Evolutionary conservation across 1,284 basidiomycete species (phyloP).

Genomic region (Ustilago tritici): DNA sequence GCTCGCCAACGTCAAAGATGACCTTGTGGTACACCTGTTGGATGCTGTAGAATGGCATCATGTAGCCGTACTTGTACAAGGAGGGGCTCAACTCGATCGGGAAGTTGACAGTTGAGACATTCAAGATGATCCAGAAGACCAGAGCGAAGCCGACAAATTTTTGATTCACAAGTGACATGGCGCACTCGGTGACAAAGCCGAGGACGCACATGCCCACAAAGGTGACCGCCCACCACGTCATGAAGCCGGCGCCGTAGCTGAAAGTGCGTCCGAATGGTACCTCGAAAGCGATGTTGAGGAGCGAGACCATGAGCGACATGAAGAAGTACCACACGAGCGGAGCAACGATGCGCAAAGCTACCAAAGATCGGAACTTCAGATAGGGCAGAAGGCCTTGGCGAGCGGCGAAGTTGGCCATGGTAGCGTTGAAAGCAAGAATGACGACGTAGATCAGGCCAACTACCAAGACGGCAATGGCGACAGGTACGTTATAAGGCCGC

Average conservation of each 20-base stretch:
- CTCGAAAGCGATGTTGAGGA: conserved; percentile 64
- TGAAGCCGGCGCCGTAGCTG: conserved; percentile 64
- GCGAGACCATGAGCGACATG: conserved; percentile 61
- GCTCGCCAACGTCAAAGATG: conserved; percentile 61
- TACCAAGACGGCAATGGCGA: conserved; percentile 79
- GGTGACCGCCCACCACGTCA: conserved; percentile 60
- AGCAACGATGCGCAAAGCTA: conserved; percentile 54
- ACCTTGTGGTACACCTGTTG: conserved; percentile 59
- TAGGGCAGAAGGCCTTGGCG: conserved; percentile 55
- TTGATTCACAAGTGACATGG: conserved; percentile 56
- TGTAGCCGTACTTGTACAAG: conserved; percentile 62
- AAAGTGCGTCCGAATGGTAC: conserved; percentile 55
- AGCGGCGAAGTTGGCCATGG: conserved; percentile 53
- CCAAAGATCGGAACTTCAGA: conserved; percentile 52
- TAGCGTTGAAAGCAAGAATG: conserved; percentile 72
- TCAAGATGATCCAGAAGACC: conserved; percentile 62
- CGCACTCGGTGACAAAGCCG: conserved; percentile 57
- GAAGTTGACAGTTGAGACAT: conserved; percentile 58
- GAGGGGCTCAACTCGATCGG: conserved; percentile 47
- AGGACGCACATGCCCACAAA: conserved; percentile 60
- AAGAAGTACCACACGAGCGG: conserved; percentile 55
- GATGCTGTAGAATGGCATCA: conserved; percentile 66
- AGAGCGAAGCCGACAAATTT: conserved; percentile 60
- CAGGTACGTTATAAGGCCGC: conserved; percentile 78
- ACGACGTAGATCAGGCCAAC: conserved; percentile 82